Evolutionary conservation across 805 yeast species (phyloP).

Genomic region (Kodamaea sagamina): DNA sequence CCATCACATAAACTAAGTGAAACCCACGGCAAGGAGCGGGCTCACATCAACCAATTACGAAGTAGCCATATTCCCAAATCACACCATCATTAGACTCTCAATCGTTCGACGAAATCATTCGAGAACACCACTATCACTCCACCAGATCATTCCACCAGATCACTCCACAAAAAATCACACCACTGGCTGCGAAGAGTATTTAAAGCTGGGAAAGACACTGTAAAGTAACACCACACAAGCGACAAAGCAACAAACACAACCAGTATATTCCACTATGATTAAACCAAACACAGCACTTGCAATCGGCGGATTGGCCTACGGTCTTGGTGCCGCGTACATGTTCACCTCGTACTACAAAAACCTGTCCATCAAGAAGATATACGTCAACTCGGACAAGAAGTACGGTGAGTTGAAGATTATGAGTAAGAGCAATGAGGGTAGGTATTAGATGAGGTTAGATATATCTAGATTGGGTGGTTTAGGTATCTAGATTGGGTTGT

Average conservation of each 20-base stretch:
- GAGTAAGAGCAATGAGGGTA: constrained; percentile 11
- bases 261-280: constrained; percentile 1
- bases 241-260: neutral
- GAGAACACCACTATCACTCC: neutral
- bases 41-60: too few relatives aligned
- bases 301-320: constrained; percentile 36
- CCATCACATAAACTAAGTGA: too few relatives aligned
- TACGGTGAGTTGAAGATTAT: constrained; percentile 26
- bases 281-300: constrained; percentile 24
- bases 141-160: neutral
- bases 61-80: too few relatives aligned
- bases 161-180: constrained; percentile 8
- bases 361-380: constrained; percentile 33
- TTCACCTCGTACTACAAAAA: constrained; percentile 30
- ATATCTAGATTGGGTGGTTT: neutral
- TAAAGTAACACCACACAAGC: neutral
- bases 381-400: constrained; percentile 29
- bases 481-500: neutral
- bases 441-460: neutral
- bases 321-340: constrained; percentile 37
- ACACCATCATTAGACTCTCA: neutral
- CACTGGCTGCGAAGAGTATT: constrained; percentile 11
- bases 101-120: neutral
- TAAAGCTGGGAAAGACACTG: neutral
- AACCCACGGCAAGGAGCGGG: too few relatives aligned